Percentiles rank a stretch among this genome's conserved stretches.
phyloP scores from a whole-genome alignment of 371 early-diverging fungal genomes.

The Mortierella sp. region DNA sequence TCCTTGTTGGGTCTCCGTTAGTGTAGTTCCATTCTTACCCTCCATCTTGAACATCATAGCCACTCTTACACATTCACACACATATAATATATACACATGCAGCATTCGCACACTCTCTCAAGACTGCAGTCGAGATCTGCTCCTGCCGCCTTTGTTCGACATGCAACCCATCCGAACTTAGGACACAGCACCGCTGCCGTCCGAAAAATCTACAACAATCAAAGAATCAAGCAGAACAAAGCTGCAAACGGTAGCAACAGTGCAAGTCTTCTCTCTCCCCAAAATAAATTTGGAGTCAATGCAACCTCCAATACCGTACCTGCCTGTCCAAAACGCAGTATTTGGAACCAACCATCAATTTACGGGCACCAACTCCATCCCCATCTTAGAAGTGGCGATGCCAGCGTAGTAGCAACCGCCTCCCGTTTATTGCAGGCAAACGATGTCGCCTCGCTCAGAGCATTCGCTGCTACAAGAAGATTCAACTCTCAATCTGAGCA shows the following conservation, averaged over 20 bases:
- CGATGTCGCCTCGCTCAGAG: neutral
- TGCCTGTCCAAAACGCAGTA: constrained; percentile 17
- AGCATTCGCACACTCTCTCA: neutral
- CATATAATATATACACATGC: neutral
- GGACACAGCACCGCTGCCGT: neutral
- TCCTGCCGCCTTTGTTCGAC: neutral
- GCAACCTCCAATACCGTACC: neutral
- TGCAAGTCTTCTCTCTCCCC: neutral
- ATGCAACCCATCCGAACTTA: neutral
- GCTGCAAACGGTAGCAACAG: neutral
- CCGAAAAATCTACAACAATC: neutral
- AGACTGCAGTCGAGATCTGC: constrained; percentile 3
- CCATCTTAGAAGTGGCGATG: neutral
- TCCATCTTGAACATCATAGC: too few relatives aligned
- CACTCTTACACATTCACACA: too few relatives aligned
- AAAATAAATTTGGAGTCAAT: neutral
- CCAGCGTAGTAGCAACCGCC: neutral
- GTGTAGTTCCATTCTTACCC: too few relatives aligned
- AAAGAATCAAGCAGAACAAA: neutral
- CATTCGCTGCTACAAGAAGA: neutral
- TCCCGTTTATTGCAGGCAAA: constrained; percentile 6
- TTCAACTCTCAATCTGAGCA: constrained; percentile 34
- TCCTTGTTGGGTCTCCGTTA: too few relatives aligned
- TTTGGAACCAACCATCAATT: neutral
- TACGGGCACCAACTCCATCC: neutral